Percentiles rank a stretch among this genome's conserved stretches.
Evolutionary conservation across 2,329 filamentous ascomycete species (phyloP).

Genomic region (Apiospora aurea): DNA sequence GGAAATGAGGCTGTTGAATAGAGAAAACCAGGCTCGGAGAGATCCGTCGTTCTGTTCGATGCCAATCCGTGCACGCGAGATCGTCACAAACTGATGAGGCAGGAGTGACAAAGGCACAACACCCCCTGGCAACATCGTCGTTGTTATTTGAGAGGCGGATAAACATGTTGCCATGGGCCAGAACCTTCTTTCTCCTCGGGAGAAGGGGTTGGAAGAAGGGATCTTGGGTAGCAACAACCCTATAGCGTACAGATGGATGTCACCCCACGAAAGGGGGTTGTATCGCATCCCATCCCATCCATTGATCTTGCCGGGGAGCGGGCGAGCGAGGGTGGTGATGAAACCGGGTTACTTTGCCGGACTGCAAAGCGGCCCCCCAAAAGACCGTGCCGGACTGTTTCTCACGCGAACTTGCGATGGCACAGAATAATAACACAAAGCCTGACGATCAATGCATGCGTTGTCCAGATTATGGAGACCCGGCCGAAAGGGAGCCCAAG

Average conservation of each 20-base stretch:
- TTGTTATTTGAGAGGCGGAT: background rate
- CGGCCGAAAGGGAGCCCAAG: background rate
- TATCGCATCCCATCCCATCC: background rate
- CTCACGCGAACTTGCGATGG: too few species aligned
- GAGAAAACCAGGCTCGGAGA: too few species aligned
- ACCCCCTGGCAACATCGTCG: too few species aligned
- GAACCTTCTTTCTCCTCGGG: background rate
- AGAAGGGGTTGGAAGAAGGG: too few species aligned
- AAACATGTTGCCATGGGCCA: background rate
- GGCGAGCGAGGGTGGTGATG: background rate
- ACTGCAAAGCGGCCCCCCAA: background rate
- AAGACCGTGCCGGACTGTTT: too few species aligned
- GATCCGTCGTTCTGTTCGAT: too few species aligned
- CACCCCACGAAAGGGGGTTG: background rate
- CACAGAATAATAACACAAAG: too few species aligned
- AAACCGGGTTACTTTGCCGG: background rate
- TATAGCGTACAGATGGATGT: background rate
- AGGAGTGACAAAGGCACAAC: too few species aligned
- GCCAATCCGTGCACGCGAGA: too few species aligned
- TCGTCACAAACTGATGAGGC: too few species aligned
- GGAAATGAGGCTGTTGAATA: too few species aligned
- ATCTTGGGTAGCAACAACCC: background rate
- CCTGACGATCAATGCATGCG: background rate
- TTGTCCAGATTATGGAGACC: background rate
- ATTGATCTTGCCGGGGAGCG: background rate